Base-by-base conservation (phyloP, 1,284 basidiomycete genomes). In the Cystobasidium pallidum region DNA sequence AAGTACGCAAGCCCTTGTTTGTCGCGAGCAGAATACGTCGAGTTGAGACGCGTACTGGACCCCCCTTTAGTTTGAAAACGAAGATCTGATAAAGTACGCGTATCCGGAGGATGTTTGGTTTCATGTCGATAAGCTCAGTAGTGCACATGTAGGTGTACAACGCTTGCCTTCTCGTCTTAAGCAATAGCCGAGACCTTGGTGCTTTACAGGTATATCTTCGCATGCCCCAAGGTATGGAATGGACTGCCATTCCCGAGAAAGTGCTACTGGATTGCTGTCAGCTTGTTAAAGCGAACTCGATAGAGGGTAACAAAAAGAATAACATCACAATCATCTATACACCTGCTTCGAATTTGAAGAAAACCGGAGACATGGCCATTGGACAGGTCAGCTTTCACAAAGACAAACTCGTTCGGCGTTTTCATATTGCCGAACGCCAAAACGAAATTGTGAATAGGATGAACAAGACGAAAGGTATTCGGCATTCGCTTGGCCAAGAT, bases 241-340 rank as follows among this genome's bases (percentile, higher is more conserved):
- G 94, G 92, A 92, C 98, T 21, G 81, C 83, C 11, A 91, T 99
- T 52, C 94, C 95, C 0, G 86, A 89, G 65, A 83, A 86, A 0
- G 82, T 97, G 11, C 83, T 98, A 6, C 70, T 72, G 36, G 94
- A 99, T 80, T 91, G 91, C 75, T 91, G 92, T 0, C 95, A 99
- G 81, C 84, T 99, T 0, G 94, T 97, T 52, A 99, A 99, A 82
- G 94, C 95, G 0, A 98, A 98, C 78, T 94, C 91, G 2, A 99
- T 99, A 68, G 92, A 97, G 94, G 94, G 94, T 1, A 97, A 98
- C 84, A 97, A 97, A 83, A 94, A 94, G 82, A 91, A 95, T 76
- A 91, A 95, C 79, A 79, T 97, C 32, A 92, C 91, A 15, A 86
- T 99, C 78, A 97, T 99, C 74, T 98, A 94, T 80, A 97, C 94